phyloP scores from a whole-genome alignment of 169 alveolate species.

The Eimeria maxima region DNA sequence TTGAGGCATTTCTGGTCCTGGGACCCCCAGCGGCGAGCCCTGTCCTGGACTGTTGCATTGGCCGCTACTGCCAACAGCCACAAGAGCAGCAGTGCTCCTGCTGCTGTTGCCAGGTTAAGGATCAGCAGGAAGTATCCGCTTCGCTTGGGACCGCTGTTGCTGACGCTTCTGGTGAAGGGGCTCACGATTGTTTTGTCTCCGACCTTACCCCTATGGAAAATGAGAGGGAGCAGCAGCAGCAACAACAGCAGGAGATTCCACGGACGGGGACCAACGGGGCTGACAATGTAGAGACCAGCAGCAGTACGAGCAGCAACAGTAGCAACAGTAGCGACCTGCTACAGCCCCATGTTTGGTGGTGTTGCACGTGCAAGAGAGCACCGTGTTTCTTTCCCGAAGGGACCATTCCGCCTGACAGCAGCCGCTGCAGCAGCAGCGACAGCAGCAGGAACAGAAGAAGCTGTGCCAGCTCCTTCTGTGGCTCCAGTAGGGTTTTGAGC shows the following conservation, averaged over 20 bases:
- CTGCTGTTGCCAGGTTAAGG: slow-evolving; percentile 6
- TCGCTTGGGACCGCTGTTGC: background rate
- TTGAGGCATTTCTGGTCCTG: slow-evolving; percentile 47
- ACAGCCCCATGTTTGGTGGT: slow-evolving; percentile 66
- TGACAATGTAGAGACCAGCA: slow-evolving; percentile 9
- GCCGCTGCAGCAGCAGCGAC: slow-evolving; percentile 53
- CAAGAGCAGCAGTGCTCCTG: slow-evolving; percentile 37
- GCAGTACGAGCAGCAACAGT: slow-evolving; percentile 4
- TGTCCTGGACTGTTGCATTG: slow-evolving; percentile 54
- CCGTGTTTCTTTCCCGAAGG: slow-evolving; percentile 45
- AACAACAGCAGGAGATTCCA: background rate
- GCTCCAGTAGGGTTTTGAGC: slow-evolving; percentile 50
- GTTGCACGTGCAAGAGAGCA: slow-evolving; percentile 45
- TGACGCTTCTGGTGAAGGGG: slow-evolving; percentile 12
- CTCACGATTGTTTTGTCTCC: background rate
- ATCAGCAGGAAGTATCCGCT: background rate
- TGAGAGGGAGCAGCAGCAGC: slow-evolving; percentile 26
- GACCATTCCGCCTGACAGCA: slow-evolving; percentile 1
- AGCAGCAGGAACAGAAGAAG: slow-evolving; percentile 35
- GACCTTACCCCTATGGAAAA: background rate
- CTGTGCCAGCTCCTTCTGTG: slow-evolving; percentile 20
- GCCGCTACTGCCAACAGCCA: slow-evolving; percentile 21
- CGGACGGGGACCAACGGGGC: background rate
- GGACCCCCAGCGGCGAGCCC: slow-evolving; percentile 58
- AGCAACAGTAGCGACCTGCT: slow-evolving; percentile 19